Evolutionary conservation across 108 stramenopile species (phyloP).

Genomic region (Seminavis robusta): DNA sequence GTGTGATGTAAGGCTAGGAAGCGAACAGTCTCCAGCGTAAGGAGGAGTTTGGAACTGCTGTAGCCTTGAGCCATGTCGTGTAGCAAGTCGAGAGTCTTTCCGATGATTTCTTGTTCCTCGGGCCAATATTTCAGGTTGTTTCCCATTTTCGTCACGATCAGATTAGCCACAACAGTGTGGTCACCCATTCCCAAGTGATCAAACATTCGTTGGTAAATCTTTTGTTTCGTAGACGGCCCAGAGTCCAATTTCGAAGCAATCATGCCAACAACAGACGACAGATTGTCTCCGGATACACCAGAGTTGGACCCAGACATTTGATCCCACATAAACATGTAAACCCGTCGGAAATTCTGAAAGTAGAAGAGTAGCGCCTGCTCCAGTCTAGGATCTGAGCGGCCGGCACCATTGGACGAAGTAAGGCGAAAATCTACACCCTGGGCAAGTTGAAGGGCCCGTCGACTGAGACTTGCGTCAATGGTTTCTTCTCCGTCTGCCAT

Average conservation of each 20-base stretch:
- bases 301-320: conserved; percentile 53
- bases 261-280: conserved; percentile 67
- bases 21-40: conserved; percentile 93
- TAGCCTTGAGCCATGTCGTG: conserved; percentile 95
- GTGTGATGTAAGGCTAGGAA: conserved; percentile 92
- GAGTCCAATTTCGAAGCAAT: conserved; percentile 65
- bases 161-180: conserved; percentile 90
- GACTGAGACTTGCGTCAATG: conserved; percentile 89
- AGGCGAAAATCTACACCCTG: conserved; percentile 87
- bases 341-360: conserved; percentile 88
- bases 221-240: conserved; percentile 86
- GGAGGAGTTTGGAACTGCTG: conserved; percentile 90
- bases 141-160: conserved; percentile 94
- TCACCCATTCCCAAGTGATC: conserved; percentile 94
- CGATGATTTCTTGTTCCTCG: conserved; percentile 82
- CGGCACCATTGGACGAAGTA: conserved; percentile 76
- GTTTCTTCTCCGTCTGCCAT: conserved; percentile 90
- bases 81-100: conserved; percentile 89
- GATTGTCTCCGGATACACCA: conserved; percentile 1
- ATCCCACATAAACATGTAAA: conserved; percentile 97
- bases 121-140: conserved; percentile 98
- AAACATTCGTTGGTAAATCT: conserved; percentile 93
- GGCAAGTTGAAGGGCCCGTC: conserved; percentile 85
- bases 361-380: conserved; percentile 83
- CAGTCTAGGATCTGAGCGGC: conserved; percentile 70